Percentiles rank a stretch among this genome's conserved stretches.
Evolutionary conservation across 2,329 filamentous ascomycete species (phyloP).

Genomic region (Plectosphaerella sp.): DNA sequence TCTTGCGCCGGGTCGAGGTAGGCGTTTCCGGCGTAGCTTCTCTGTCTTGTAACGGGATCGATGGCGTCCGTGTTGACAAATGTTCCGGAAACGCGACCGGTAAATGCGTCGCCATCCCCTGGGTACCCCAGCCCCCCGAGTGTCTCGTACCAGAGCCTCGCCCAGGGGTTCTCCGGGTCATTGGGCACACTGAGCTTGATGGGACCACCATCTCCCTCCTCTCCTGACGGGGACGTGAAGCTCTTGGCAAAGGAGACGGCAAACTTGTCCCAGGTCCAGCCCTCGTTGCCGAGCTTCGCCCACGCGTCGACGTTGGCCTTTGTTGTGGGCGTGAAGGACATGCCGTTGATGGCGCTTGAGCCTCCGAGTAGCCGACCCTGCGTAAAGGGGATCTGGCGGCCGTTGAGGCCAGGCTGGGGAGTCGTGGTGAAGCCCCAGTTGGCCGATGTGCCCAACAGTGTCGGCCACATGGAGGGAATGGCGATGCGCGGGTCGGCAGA

Average conservation of each 20-base stretch:
- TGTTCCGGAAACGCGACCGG: conserved; percentile 10
- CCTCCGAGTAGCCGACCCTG: conserved; percentile 18
- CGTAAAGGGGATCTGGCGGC: conserved; percentile 12
- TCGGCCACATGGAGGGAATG: conserved; percentile 18
- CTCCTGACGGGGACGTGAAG: conserved; percentile 17
- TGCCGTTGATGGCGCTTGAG: conserved; percentile 22
- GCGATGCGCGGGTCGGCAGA: conserved; percentile 17
- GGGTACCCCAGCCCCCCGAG: conserved; percentile 26
- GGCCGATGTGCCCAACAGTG: conserved; percentile 16
- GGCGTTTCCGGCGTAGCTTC: conserved; percentile 17
- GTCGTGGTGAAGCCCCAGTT: conserved; percentile 20
- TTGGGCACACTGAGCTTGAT: conserved; percentile 30
- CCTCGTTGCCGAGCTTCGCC: conserved; percentile 19
- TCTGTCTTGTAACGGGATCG: conserved; percentile 16
- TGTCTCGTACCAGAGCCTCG: conserved; percentile 28
- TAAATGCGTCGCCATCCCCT: conserved; percentile 11
- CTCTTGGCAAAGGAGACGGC: conserved; percentile 10
- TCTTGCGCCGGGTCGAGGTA: conserved; percentile 15
- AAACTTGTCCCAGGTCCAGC: conserved; percentile 19
- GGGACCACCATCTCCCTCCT: conserved; percentile 22
- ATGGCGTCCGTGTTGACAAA: conserved; percentile 14
- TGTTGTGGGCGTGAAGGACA: conserved; percentile 15
- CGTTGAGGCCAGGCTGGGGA: conserved; percentile 13
- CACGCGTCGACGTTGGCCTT: conserved; percentile 18
- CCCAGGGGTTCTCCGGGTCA: conserved; percentile 23